Evolutionary conservation across 768 basidiomycete species (phyloP), one percentile per base, ranked within the genome.

Genomic region (Suillus bovinus): DNA sequence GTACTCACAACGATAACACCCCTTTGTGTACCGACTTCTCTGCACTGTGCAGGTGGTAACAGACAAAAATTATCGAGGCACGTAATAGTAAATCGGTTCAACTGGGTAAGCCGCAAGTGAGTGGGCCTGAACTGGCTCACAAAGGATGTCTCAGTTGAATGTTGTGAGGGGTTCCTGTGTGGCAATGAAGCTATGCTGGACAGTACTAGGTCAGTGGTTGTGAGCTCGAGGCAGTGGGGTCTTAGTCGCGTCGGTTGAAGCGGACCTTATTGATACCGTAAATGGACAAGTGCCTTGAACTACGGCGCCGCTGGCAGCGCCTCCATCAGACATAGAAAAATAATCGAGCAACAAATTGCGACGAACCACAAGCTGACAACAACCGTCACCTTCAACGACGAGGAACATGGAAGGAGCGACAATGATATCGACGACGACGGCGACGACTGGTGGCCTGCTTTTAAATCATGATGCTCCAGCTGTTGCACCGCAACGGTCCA

Each of bases 401-500:
- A 34, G 33, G 13, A 55, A 9, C 22, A 55, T 38, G 14, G 53
- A 54, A 34, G 13, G n/a, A 54, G 53, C 34, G 13, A 36, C 34
- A 36, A 8, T 24, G 13, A 24, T 6, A 22, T 5, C 44, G 44
- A 14, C 14, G 1, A 47, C 13, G 22, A 7, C 46, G 13, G 7
- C 44, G 24, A 47, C 7, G 17, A 20, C 39, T 41, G 33, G 39
- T 17, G 22, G n/a, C 2, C 64, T 47, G 17, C 47, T 69, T 38
- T 58, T 63, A 39, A 57, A 61, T 55, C 61, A 65, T 61, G 74
- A 72, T 60, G 61, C 77, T 42, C 71, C 75, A 42, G 71, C 76
- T 42, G 73, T 81, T 11, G 50, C 29, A 3, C 55, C 55, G 17
- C 55, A 56, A 38, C 80, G 89, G 61, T 67, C 72, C 64, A 34